These are phyloP conservation scores for Torrubiellomyces zombiae DNA, from an alignment of 2,329 filamentous ascomycete genomes.

Conservation along the genomic window DNA sequence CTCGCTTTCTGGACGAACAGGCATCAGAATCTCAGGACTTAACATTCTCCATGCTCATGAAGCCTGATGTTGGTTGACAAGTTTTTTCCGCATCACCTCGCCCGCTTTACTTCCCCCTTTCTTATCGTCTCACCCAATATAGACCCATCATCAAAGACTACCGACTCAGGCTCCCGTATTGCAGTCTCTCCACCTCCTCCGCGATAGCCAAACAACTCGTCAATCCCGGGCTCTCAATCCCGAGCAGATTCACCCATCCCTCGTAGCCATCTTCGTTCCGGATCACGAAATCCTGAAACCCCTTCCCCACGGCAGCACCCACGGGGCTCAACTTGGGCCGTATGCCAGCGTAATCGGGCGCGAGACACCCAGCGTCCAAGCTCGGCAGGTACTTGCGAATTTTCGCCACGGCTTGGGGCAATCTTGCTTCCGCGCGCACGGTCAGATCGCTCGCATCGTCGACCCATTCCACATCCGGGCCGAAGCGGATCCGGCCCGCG, in stretches of 20 bases:
- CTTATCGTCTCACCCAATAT: too few relatives aligned
- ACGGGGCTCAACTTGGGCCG: conserved; percentile 59
- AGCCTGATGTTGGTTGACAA: too few relatives aligned
- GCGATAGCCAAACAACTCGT: conserved; percentile 78
- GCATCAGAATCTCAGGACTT: too few relatives aligned
- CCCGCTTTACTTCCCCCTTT: too few relatives aligned
- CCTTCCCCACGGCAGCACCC: conserved; percentile 42
- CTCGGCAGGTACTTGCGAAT: conserved; percentile 67
- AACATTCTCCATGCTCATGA: too few relatives aligned
- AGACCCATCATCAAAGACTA: too few relatives aligned
- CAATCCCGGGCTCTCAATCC: conserved; percentile 85
- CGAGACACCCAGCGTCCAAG: conserved; percentile 48
- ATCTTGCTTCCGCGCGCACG: conserved; percentile 43
- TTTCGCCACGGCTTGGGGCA: conserved; percentile 52
- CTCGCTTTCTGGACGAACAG: too few relatives aligned
- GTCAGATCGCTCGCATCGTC: conserved; percentile 51
- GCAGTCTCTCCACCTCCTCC: conserved; percentile 46
- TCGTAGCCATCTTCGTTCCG: conserved; percentile 56
- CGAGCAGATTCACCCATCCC: conserved; percentile 79
- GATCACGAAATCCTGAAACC: conserved; percentile 76
- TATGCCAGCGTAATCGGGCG: conserved; percentile 80
- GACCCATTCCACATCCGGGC: conserved; percentile 92
- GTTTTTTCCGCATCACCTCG: too few relatives aligned
- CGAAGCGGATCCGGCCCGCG: conserved; percentile 70
- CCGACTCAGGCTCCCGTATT: conserved; percentile 31